Conservation (phyloP, 129 eudicot species). For the Sambucus nigra region DNA sequence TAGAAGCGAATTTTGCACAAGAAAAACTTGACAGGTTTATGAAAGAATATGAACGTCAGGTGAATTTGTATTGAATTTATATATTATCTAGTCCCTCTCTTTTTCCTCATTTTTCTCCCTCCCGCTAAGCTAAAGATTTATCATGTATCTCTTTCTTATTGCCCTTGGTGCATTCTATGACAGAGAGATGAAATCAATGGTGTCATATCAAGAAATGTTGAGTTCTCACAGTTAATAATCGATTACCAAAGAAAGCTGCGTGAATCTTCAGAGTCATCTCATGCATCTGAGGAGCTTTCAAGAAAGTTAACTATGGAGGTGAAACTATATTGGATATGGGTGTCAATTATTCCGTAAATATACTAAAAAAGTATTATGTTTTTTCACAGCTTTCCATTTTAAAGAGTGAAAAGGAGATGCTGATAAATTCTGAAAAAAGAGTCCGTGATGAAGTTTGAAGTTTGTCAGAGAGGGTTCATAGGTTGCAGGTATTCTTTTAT, state of each 20-base stretch:
- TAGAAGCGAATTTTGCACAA: conserved; percentile 63
- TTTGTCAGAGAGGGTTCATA: conserved; percentile 73
- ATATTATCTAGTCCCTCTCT: neutral
- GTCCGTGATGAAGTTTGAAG: conserved; percentile 78
- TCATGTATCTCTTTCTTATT: neutral
- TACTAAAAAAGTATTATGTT: neutral
- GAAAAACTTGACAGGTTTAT: conserved; percentile 69
- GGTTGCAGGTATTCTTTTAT: conserved; percentile 40
- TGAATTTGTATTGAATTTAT: conserved; percentile 1
- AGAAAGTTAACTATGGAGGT: conserved; percentile 84
- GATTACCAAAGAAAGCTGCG: conserved; percentile 81
- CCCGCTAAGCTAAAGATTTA: neutral
- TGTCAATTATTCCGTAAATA: neutral
- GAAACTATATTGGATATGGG: neutral
- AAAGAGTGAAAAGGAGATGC: conserved; percentile 68
- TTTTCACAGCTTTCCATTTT: conserved; percentile 44
- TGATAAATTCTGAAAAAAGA: conserved; percentile 68
- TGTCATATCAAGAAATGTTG: conserved; percentile 66
- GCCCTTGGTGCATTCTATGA: neutral
- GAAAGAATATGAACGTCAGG: conserved; percentile 77
- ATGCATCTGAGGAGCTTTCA: conserved; percentile 64
- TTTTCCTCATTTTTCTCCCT: neutral
- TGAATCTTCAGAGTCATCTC: conserved; percentile 59
- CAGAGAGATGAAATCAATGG: conserved; percentile 59
- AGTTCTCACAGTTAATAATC: conserved; percentile 69